A percentile compares a stretch with the other conserved stretches of the same genome.
These are phyloP conservation scores for Paecilomyces dactylethromorphus DNA, from an alignment of 2,329 filamentous ascomycete genomes.

Conservation along the genomic window DNA sequence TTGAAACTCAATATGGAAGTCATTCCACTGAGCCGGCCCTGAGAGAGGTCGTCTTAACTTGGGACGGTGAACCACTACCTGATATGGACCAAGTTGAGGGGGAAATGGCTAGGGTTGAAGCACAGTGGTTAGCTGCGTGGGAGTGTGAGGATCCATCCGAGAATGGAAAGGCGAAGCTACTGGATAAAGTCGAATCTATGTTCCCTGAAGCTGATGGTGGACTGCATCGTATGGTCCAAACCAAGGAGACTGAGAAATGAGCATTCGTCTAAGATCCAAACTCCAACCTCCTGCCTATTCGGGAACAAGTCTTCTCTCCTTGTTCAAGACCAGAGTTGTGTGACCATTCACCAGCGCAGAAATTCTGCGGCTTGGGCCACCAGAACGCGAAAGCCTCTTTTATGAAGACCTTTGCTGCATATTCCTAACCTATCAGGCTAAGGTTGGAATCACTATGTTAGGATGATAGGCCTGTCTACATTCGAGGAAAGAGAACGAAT, in stretches of 20 bases:
- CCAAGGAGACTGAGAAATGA: background rate
- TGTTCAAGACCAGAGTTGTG: background rate
- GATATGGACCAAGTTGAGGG: slow-evolving; percentile 26
- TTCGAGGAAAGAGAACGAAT: background rate
- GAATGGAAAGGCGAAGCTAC: slow-evolving; percentile 13
- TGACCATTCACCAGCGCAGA: background rate
- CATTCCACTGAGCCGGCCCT: slow-evolving; percentile 10
- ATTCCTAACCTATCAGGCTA: background rate
- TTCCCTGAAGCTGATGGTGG: slow-evolving; percentile 16
- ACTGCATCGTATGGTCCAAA: background rate
- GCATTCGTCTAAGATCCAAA: background rate
- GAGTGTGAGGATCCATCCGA: slow-evolving; percentile 10
- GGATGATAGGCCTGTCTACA: background rate
- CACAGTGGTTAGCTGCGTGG: slow-evolving; percentile 24
- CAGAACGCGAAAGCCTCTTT: background rate
- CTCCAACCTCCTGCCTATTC: background rate
- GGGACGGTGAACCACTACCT: slow-evolving; percentile 29
- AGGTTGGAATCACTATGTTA: background rate
- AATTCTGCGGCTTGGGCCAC: background rate
- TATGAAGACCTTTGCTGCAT: background rate
- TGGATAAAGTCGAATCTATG: slow-evolving; percentile 20
- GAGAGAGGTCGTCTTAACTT: slow-evolving; percentile 25
- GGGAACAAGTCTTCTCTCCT: background rate
- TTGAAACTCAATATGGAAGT: slow-evolving; percentile 28
- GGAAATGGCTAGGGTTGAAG: slow-evolving; percentile 14